Percentiles rank a stretch among this genome's conserved stretches.
Conservation (phyloP, 106 monocot genomes). For the Vanilla planifolia region DNA sequence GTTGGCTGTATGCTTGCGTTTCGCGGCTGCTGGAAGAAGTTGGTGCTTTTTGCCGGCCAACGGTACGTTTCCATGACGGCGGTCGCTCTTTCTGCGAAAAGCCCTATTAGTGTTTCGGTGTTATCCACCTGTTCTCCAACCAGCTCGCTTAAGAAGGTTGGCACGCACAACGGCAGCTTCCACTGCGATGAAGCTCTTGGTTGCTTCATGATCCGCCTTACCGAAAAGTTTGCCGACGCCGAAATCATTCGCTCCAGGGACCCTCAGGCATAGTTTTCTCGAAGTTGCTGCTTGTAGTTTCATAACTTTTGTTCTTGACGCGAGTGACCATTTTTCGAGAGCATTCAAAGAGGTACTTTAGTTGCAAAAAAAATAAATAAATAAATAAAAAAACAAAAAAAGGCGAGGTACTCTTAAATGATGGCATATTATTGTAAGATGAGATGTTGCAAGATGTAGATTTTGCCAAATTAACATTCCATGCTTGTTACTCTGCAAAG, state of each 20-base stretch:
- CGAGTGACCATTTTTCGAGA: no score
- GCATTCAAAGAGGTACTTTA: not conserved
- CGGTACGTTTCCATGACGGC: conserved; percentile 4
- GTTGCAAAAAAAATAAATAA: no score
- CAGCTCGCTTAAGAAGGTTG: conserved; percentile 24
- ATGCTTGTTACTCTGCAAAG: not conserved
- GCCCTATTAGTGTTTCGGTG: not conserved
- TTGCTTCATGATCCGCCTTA: conserved; percentile 84
- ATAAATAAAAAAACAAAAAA: no score
- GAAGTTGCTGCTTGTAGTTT: no score
- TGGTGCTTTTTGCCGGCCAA: not conserved
- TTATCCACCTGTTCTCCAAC: conserved; percentile 22
- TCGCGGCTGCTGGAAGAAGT: not conserved
- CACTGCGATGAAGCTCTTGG: conserved; percentile 93
- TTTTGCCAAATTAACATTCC: not conserved
- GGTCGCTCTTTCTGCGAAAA: not conserved
- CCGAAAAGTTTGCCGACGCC: conserved; percentile 51
- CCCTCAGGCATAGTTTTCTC: not conserved
- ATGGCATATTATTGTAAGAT: not conserved
- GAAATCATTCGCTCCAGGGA: conserved; percentile 64
- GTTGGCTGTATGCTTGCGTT: no score
- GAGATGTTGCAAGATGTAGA: not conserved
- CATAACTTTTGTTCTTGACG: no score
- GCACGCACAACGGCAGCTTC: conserved; percentile 85
- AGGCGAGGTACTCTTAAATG: no score